Evolutionary conservation across 2,329 filamentous ascomycete species (phyloP).

Genomic region (Fusarium odoratissimum): DNA sequence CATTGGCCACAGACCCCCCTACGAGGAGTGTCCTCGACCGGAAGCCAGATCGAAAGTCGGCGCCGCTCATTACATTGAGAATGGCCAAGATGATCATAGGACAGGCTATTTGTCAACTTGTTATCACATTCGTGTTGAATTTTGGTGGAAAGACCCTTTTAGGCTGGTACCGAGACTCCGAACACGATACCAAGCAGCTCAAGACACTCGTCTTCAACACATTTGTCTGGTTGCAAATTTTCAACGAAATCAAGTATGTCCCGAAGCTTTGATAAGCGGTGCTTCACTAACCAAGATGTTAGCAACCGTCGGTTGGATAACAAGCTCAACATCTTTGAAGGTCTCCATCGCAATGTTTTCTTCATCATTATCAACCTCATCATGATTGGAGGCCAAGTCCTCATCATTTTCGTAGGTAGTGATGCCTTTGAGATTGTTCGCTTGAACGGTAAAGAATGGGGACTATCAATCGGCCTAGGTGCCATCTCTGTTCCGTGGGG

Average conservation of each 20-base stretch:
- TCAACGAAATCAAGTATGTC: conserved; percentile 71
- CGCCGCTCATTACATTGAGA: conserved; percentile 75
- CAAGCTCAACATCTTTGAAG: conserved; percentile 88
- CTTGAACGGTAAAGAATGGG: conserved; percentile 81
- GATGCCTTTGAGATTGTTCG: conserved; percentile 74
- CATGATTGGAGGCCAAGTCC: conserved; percentile 85
- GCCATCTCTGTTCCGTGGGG: conserved; percentile 79
- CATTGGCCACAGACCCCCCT: conserved; percentile 72
- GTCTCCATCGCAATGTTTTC: conserved; percentile 81
- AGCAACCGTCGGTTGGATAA: conserved; percentile 79
- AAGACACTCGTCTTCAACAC: conserved; percentile 76
- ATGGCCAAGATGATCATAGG: conserved; percentile 76
- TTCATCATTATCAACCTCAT: conserved; percentile 83
- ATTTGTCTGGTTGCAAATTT: conserved; percentile 80
- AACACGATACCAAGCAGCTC: conserved; percentile 51
- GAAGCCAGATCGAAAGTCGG: conserved; percentile 69
- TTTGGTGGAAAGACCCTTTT: conserved; percentile 70
- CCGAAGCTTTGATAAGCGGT: conserved; percentile 62
- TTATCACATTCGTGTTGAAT: conserved; percentile 68
- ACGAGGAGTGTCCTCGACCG: conserved; percentile 68
- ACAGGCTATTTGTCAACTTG: conserved; percentile 70
- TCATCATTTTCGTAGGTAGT: conserved; percentile 87
- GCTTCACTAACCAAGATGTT: conserved; percentile 67
- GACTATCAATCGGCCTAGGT: conserved; percentile 81
- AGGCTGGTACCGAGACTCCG: conserved; percentile 50